Base-by-base conservation (phyloP, 2,329 filamentous ascomycete genomes). In the Aspergillus viridinutans region DNA sequence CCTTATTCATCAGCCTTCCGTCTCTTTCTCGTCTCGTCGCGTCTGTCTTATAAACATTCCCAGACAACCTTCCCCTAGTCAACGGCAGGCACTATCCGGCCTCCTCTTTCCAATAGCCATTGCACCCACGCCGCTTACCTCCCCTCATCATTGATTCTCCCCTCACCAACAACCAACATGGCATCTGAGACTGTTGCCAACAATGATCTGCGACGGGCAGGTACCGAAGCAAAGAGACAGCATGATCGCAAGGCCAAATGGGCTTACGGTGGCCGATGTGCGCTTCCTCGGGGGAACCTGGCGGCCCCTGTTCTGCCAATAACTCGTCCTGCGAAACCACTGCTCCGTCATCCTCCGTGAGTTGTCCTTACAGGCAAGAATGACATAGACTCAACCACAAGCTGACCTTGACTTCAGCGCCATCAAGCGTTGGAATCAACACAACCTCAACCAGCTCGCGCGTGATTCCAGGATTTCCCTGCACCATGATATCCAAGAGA, bases 131-230 rank as follows among this genome's bases (percentile, higher is more conserved):
- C 45, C 14, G 5, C 28, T n/a, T 21, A 26, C 14, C 20, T 25
- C 26, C n/a, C 9, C 43, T 40, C 53, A 51, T 49, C 49, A 32
- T 47, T 21, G 38, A 23, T 28, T 56, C 43, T 23, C n/a, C 47
- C 42, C 25, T 40, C 49, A 12, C 2, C 32, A 43, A 35, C 35
- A 17, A 38, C 17, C 56, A 53, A 21, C 51, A 67, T 64, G 64
- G 62, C 63, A 50, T 64, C 62, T 49, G 67, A 66, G 69, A 71
- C 74, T 67, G 72, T 78, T 66, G 70, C 73, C 55, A 78, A 77
- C 65, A 69, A 72, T 69, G 83, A 85, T 68, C 75, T 85, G 60
- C 82, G 83, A 68, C 78, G 77, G 69, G 73, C 73, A 63, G 76
- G 80, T 67, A 80, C 79, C 66, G 80, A 82, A 64, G 80, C 63